A percentile compares a stretch with the other conserved stretches of the same genome.
phyloP scores from a whole-genome alignment of 148 eudicot genomes.

The Nepenthes gracilis region DNA sequence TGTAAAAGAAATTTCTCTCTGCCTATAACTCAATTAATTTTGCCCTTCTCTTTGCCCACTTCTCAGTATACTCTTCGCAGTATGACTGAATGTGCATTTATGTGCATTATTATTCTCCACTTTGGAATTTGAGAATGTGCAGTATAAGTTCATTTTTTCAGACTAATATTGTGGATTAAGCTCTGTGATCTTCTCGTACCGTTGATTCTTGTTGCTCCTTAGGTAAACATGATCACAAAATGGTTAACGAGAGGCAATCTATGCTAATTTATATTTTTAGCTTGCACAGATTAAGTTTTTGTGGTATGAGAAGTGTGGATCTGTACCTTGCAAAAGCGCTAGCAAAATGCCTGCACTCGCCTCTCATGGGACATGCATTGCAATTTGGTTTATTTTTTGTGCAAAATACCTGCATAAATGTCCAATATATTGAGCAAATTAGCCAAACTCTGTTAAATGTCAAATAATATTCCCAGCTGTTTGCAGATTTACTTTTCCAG shows the following conservation, averaged over 20 bases:
- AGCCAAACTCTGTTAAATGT: background rate
- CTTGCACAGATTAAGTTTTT: background rate
- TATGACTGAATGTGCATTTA: too few relatives aligned
- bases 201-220: too few relatives aligned
- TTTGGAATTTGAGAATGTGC: too few relatives aligned
- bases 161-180: too few relatives aligned
- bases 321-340: slow-evolving; percentile 10
- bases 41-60: too few relatives aligned
- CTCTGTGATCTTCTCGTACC: too few relatives aligned
- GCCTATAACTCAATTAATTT: too few relatives aligned
- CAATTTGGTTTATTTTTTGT: slow-evolving; percentile 13
- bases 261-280: background rate
- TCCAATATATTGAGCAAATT: background rate
- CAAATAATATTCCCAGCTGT: background rate
- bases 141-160: too few relatives aligned
- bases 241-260: background rate
- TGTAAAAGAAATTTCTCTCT: too few relatives aligned
- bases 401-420: slow-evolving; percentile 10
- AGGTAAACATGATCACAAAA: too few relatives aligned
- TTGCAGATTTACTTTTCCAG: background rate
- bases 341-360: slow-evolving; percentile 12
- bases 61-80: too few relatives aligned
- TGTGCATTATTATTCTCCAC: too few relatives aligned
- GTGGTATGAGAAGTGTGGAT: background rate
- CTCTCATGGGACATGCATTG: slow-evolving; percentile 9